A percentile compares a stretch with the other conserved stretches of the same genome.
These are phyloP conservation scores for Malbranchea cinnamomea DNA, from an alignment of 2,329 filamentous ascomycete genomes.

Conservation along the genomic window DNA sequence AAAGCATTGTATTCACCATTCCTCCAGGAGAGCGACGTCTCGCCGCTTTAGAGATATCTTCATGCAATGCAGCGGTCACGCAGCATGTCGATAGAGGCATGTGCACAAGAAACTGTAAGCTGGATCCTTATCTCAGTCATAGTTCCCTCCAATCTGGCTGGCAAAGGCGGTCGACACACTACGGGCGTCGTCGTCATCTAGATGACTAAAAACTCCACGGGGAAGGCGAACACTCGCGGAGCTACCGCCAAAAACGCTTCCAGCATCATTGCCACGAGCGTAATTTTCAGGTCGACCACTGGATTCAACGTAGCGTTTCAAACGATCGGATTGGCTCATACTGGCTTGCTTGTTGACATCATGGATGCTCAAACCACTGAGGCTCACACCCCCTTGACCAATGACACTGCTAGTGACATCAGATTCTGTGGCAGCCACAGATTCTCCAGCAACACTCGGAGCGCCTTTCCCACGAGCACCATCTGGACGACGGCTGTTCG, in stretches of 20 bases:
- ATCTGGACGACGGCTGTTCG: conserved; percentile 48
- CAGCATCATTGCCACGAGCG: conserved; percentile 37
- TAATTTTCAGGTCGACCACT: conserved; percentile 50
- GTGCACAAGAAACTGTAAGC: too few species aligned
- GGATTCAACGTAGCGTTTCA: conserved; percentile 88
- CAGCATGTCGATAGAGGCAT: too few species aligned
- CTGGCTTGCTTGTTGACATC: conserved; percentile 57
- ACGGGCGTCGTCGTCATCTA: conserved; percentile 75
- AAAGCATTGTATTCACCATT: too few species aligned
- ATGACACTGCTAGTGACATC: conserved; percentile 68
- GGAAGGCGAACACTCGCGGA: conserved; percentile 35
- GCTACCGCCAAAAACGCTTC: conserved; percentile 53
- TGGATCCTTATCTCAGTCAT: conserved; percentile 48
- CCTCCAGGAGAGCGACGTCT: too few species aligned
- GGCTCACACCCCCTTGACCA: conserved; percentile 74
- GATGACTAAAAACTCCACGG: conserved; percentile 26
- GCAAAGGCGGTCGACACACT: conserved; percentile 95
- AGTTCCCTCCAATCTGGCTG: conserved; percentile 67
- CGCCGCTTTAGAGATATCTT: too few species aligned
- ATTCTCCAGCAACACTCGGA: conserved; percentile 77
- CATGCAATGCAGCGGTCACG: too few species aligned
- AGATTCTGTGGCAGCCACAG: conserved; percentile 79
- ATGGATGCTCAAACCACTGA: conserved; percentile 66
- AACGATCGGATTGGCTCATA: conserved; percentile 70
- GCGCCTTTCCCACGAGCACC: conserved; percentile 53